Percentiles rank a stretch among this genome's conserved stretches.
Conservation (phyloP, 352 stramenopile species). For the Phytophthora ohioensis region DNA sequence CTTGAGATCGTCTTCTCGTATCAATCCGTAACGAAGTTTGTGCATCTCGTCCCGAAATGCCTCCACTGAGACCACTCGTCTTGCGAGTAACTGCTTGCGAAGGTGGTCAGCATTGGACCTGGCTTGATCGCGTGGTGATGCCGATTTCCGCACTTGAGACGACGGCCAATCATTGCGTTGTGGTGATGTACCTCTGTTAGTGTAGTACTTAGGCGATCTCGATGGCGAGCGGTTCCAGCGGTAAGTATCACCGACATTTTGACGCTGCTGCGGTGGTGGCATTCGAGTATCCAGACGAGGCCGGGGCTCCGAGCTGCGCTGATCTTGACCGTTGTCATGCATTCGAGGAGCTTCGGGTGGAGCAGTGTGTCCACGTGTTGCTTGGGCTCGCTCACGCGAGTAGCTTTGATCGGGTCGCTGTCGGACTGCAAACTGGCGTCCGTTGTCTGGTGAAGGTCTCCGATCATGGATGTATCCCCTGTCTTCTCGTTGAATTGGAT, state of each 20-base stretch:
- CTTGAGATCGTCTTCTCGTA: slow-evolving; percentile 39
- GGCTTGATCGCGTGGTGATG: slow-evolving; percentile 13
- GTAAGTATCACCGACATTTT: background rate
- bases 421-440: background rate
- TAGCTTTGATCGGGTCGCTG: slow-evolving; percentile 19
- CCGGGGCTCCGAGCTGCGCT: background rate
- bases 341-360: background rate
- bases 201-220: slow-evolving; percentile 11
- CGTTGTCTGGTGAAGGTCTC: slow-evolving; percentile 11
- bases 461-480: background rate
- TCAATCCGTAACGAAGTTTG: slow-evolving; percentile 33
- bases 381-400: slow-evolving; percentile 13
- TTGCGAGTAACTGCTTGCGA: slow-evolving; percentile 28
- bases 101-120: slow-evolving; percentile 2
- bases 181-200: slow-evolving; percentile 11
- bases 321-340: slow-evolving; percentile 9
- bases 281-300: slow-evolving; percentile 3
- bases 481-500: slow-evolving; percentile 4
- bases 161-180: slow-evolving; percentile 12
- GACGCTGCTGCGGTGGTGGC: background rate
- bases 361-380: background rate
- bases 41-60: slow-evolving; percentile 38
- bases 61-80: slow-evolving; percentile 40
- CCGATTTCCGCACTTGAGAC: slow-evolving; percentile 11
- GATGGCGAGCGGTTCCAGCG: slow-evolving; percentile 15